Percentiles rank a stretch among this genome's conserved stretches.
These are phyloP conservation scores for Mucor circinelloides DNA, from an alignment of 371 early-diverging fungal genomes.

Conservation along the genomic window DNA sequence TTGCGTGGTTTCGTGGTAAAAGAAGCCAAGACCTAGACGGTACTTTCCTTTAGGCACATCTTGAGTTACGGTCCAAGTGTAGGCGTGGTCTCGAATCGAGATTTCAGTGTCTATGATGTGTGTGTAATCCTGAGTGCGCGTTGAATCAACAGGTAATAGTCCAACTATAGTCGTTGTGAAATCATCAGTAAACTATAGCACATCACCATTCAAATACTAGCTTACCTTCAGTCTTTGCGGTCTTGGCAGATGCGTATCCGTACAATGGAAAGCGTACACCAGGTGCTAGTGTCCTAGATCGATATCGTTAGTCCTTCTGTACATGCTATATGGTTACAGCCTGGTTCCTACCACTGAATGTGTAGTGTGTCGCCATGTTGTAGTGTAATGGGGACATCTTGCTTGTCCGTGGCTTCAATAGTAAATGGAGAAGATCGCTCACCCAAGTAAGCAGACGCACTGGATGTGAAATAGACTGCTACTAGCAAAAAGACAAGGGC, in stretches of 20 bases:
- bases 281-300: conserved; percentile 15
- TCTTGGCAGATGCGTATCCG: conserved; percentile 26
- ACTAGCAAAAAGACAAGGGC: not conserved
- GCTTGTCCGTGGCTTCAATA: not conserved
- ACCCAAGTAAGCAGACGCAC: not conserved
- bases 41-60: conserved; percentile 21
- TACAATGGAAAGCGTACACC: conserved; percentile 21
- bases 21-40: conserved; percentile 24
- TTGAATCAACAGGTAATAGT: conserved; percentile 10
- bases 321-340: too few species aligned
- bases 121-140: conserved; percentile 14
- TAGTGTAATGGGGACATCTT: not conserved
- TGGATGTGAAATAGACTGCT: not conserved
- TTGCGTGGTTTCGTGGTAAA: conserved; percentile 14
- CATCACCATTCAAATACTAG: not conserved
- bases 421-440: conserved; percentile 1
- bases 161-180: conserved; percentile 10
- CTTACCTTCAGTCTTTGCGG: conserved; percentile 22
- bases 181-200: not conserved
- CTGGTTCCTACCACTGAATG: conserved; percentile 5
- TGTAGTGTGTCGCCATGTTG: conserved; percentile 13
- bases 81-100: conserved; percentile 9
- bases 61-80: conserved; percentile 14
- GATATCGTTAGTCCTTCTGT: not conserved
- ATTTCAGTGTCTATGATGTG: conserved; percentile 11